Conservation (phyloP, 2,329 filamentous ascomycete genomes). For the Colletotrichum lentis region DNA sequence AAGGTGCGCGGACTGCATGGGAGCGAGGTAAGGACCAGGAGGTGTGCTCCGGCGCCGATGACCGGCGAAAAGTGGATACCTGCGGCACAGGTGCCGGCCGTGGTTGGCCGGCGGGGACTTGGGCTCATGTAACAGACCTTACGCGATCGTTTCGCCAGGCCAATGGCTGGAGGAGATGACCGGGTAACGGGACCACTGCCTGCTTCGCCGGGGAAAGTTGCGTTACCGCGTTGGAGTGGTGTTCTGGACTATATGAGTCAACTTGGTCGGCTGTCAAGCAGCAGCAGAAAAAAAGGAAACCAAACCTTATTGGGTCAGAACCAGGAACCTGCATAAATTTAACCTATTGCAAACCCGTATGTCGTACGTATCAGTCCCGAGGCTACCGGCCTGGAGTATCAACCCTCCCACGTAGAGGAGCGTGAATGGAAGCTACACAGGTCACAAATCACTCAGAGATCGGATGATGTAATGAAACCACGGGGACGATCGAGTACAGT, state of each 20-base stretch:
- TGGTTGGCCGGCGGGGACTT: conserved; percentile 22
- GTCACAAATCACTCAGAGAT: no score
- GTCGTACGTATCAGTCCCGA: neutral
- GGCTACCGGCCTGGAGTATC: neutral
- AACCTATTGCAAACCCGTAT: neutral
- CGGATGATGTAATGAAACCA: no score
- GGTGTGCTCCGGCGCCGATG: conserved; percentile 27
- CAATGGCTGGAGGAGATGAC: neutral
- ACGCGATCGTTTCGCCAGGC: neutral
- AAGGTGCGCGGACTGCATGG: neutral
- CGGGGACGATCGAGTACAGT: no score
- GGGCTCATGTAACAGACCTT: conserved; percentile 1
- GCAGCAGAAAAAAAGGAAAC: neutral
- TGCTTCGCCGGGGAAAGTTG: neutral
- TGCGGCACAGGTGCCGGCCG: neutral
- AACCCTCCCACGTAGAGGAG: no score
- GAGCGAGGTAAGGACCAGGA: neutral
- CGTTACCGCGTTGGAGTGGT: neutral
- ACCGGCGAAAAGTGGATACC: conserved; percentile 25
- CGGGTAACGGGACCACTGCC: neutral
- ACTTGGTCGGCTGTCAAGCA: neutral
- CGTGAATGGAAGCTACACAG: no score
- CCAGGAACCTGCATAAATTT: neutral
- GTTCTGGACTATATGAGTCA: neutral
- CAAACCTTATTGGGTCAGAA: no score